phyloP scores from a whole-genome alignment of 176 grass and related monocot species.

The Oryza meyeriana region DNA sequence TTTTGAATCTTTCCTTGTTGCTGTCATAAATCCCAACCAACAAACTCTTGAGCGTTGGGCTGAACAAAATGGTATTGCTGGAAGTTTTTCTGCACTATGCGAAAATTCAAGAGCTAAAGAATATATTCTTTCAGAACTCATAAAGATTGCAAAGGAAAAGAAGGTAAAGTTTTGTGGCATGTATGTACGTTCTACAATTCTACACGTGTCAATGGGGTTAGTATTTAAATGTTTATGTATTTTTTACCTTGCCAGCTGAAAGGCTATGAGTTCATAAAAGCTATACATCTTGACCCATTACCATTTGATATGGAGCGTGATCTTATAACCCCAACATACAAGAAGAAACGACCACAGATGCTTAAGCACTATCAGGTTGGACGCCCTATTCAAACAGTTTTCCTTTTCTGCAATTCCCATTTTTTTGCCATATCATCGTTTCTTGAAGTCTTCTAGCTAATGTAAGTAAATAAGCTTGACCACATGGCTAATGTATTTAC shows the following conservation, averaged over 20 bases:
- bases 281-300: slow-evolving; percentile 67
- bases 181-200: not conserved
- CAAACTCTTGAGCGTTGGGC: slow-evolving; percentile 70
- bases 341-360: slow-evolving; percentile 91
- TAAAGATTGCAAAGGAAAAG: slow-evolving; percentile 70
- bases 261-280: slow-evolving; percentile 80
- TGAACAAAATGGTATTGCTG: slow-evolving; percentile 45
- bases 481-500: not conserved
- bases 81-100: slow-evolving; percentile 51
- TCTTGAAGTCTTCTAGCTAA: not conserved
- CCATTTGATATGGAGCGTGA: slow-evolving; percentile 86
- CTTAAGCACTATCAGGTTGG: slow-evolving; percentile 87
- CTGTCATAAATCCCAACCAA: slow-evolving; percentile 73
- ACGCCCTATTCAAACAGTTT: not conserved
- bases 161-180: slow-evolving; percentile 44
- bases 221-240: not conserved
- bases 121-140: slow-evolving; percentile 61
- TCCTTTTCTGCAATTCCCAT: not conserved
- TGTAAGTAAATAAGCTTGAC: not conserved
- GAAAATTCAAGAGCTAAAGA: slow-evolving; percentile 62
- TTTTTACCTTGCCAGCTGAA: slow-evolving; percentile 57
- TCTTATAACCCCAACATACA: slow-evolving; percentile 88
- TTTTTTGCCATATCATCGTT: not conserved
- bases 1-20: slow-evolving; percentile 84
- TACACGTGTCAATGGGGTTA: not conserved